phyloP scores from a whole-genome alignment of 2,329 filamentous ascomycete species.

The Cercospora brassicicola region DNA sequence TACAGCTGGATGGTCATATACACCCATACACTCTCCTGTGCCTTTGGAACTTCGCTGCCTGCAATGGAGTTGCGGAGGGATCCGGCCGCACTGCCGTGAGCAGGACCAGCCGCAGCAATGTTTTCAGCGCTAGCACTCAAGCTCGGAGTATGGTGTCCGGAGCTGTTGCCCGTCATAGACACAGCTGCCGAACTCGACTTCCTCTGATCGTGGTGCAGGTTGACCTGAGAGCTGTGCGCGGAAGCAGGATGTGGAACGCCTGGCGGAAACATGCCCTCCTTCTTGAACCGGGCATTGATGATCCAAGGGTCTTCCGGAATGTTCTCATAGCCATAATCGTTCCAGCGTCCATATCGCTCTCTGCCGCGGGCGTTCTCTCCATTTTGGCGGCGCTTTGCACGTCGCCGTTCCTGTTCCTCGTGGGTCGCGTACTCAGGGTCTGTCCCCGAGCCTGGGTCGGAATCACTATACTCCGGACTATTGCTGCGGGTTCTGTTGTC shows the following conservation, averaged over 20 bases:
- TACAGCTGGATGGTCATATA: conserved; percentile 97
- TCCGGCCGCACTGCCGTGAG: neutral
- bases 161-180: conserved; percentile 23
- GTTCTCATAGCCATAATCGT: conserved; percentile 64
- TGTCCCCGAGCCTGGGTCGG: conserved; percentile 41
- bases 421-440: conserved; percentile 42
- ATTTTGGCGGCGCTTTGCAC: conserved; percentile 25
- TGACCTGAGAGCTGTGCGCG: conserved; percentile 51
- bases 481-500: conserved; percentile 31
- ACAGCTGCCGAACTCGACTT: conserved; percentile 31
- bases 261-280: conserved; percentile 68
- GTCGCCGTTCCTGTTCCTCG: conserved; percentile 38
- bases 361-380: conserved; percentile 35
- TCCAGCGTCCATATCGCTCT: conserved; percentile 47
- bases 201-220: conserved; percentile 40
- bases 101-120: conserved; percentile 26
- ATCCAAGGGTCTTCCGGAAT: conserved; percentile 95
- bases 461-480: conserved; percentile 43
- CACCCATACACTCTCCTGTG: conserved; percentile 75
- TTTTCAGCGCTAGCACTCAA: conserved; percentile 34
- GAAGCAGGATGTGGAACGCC: conserved; percentile 52
- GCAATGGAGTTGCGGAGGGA: conserved; percentile 20
- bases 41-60: conserved; percentile 33
- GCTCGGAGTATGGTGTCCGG: conserved; percentile 27
- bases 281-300: conserved; percentile 84